A percentile compares a stretch with the other conserved stretches of the same genome.
Evolutionary conservation across 192 early-diverging fungal species (phyloP).

Genomic region (Coemansia sp.): DNA sequence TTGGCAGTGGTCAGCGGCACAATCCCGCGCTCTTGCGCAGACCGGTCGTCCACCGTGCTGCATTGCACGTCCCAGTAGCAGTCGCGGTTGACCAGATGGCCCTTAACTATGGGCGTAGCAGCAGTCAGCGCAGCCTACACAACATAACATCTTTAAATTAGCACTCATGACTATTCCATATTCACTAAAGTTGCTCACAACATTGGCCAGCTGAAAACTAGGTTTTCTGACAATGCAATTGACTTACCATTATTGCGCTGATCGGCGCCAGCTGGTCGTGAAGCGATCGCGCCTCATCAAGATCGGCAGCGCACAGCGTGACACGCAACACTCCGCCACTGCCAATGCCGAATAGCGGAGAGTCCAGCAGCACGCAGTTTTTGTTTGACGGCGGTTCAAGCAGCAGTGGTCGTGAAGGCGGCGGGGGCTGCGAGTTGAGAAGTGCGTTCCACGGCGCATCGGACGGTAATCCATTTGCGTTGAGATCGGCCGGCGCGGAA

Average conservation of each 20-base stretch:
- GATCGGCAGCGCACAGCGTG: slow-evolving; percentile 92
- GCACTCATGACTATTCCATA: background rate
- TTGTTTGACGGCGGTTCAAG: slow-evolving; percentile 19
- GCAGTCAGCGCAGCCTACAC: slow-evolving; percentile 81
- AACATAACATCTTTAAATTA: background rate
- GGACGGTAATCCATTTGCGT: background rate
- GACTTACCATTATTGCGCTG: slow-evolving; percentile 80
- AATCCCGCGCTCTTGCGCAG: slow-evolving; percentile 81
- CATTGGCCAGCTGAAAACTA: too few relatives aligned
- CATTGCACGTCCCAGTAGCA: slow-evolving; percentile 97
- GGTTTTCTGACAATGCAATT: background rate
- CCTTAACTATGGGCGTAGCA: slow-evolving; percentile 86
- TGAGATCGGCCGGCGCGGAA: background rate
- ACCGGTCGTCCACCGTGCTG: slow-evolving; percentile 88
- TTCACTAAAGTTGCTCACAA: too few relatives aligned
- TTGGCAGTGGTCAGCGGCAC: slow-evolving; percentile 72
- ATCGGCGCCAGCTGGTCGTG: slow-evolving; percentile 94
- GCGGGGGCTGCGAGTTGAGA: background rate
- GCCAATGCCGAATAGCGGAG: slow-evolving; percentile 97
- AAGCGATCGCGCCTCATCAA: slow-evolving; percentile 86
- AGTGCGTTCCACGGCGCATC: background rate
- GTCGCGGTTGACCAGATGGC: slow-evolving; percentile 92
- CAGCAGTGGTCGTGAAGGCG: slow-evolving; percentile 8
- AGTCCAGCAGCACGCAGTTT: slow-evolving; percentile 90
- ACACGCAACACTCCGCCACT: slow-evolving; percentile 89